phyloP scores from a whole-genome alignment of 305 asterid genomes.

The Fraxinus albicans region DNA sequence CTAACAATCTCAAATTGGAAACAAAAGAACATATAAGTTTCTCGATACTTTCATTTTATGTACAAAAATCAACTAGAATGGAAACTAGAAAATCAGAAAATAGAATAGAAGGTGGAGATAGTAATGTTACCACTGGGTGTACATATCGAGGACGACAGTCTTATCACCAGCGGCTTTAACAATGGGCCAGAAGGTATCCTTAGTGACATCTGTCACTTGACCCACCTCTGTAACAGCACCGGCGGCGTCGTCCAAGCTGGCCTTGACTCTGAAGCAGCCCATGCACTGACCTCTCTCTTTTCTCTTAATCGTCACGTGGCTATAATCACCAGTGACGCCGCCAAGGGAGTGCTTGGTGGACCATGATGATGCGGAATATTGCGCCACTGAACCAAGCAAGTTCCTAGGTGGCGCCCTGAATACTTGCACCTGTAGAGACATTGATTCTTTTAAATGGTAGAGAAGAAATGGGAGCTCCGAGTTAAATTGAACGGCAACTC shows the following conservation, averaged over 20 bases:
- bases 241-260: conserved; percentile 53
- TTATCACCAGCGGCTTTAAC: conserved; percentile 83
- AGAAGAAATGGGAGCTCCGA: background rate
- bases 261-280: conserved; percentile 38
- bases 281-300: conserved; percentile 35
- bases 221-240: conserved; percentile 49
- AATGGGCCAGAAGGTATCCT: conserved; percentile 89
- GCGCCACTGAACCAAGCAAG: conserved; percentile 30
- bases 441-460: conserved; percentile 12
- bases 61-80: background rate
- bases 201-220: conserved; percentile 70
- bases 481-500: background rate
- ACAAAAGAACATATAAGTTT: background rate
- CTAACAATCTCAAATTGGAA: background rate
- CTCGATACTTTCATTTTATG: background rate
- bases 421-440: conserved; percentile 75
- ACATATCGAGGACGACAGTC: conserved; percentile 88
- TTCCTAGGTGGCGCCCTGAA: conserved; percentile 53
- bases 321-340: conserved; percentile 48
- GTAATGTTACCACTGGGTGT: conserved; percentile 79
- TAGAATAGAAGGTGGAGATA: background rate
- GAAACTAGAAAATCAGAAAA: background rate
- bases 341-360: conserved; percentile 44
- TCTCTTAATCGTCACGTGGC: conserved; percentile 26
- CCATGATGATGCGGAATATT: conserved; percentile 30